phyloP scores from a whole-genome alignment of 192 early-diverging fungal genomes.

The Entomortierella lignicola region DNA sequence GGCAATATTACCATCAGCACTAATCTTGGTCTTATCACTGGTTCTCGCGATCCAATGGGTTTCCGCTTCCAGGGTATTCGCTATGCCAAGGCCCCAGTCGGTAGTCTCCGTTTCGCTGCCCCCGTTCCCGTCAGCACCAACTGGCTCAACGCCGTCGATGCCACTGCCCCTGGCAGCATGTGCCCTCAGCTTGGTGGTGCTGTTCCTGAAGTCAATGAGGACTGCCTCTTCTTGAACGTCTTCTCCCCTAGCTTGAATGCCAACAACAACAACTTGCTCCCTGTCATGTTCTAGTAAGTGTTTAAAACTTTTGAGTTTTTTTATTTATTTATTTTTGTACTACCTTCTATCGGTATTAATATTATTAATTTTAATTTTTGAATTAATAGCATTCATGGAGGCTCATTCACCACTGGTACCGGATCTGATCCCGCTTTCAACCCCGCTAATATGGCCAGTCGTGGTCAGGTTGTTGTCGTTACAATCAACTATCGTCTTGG shows the following conservation, averaged over 20 bases:
- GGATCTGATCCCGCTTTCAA: slow-evolving; percentile 54
- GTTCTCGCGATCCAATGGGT: slow-evolving; percentile 35
- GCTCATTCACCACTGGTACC: slow-evolving; percentile 50
- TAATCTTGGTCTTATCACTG: slow-evolving; percentile 34
- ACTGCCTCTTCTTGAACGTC: slow-evolving; percentile 56
- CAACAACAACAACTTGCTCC: slow-evolving; percentile 16
- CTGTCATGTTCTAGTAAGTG: slow-evolving; percentile 56
- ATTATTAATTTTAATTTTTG: background rate
- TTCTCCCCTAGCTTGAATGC: slow-evolving; percentile 48
- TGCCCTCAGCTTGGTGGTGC: slow-evolving; percentile 48
- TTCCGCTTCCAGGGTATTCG: slow-evolving; percentile 56
- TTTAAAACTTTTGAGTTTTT: no score
- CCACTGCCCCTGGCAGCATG: slow-evolving; percentile 38
- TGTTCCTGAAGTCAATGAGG: slow-evolving; percentile 45
- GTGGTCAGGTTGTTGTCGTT: slow-evolving; percentile 50
- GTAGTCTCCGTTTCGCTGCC: slow-evolving; percentile 44
- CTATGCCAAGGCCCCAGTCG: slow-evolving; percentile 53
- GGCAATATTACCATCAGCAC: slow-evolving; percentile 39
- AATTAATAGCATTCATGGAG: slow-evolving; percentile 38
- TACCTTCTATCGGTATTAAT: no score
- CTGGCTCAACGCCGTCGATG: slow-evolving; percentile 34
- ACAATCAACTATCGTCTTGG: slow-evolving; percentile 55
- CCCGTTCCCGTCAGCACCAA: slow-evolving; percentile 34
- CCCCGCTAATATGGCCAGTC: slow-evolving; percentile 48
- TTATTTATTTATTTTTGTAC: background rate